A percentile compares a stretch with the other conserved stretches of the same genome.
phyloP scores from a whole-genome alignment of 352 stramenopile species.

The Halophytophthora polymorphica region DNA sequence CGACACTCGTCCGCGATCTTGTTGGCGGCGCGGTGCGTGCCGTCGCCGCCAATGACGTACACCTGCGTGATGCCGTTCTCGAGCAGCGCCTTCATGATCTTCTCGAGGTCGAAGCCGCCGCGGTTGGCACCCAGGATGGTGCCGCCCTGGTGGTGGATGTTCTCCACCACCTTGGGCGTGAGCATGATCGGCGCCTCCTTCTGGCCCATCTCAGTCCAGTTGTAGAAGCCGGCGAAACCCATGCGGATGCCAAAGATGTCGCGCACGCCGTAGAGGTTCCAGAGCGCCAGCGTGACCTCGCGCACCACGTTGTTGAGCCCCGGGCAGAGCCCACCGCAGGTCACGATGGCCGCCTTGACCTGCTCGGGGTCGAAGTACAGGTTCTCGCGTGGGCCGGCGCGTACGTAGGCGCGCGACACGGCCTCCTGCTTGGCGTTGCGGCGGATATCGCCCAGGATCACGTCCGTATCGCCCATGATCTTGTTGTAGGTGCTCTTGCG shows the following conservation, averaged over 20 bases:
- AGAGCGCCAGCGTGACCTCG: slow-evolving; percentile 94
- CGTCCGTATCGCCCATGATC: slow-evolving; percentile 79
- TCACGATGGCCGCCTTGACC: slow-evolving; percentile 91
- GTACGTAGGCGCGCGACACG: slow-evolving; percentile 74
- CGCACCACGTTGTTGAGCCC: slow-evolving; percentile 99
- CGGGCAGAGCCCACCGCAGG: slow-evolving; percentile 93
- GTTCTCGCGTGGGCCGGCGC: slow-evolving; percentile 59
- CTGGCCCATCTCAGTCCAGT: slow-evolving; percentile 76
- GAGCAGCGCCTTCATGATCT: slow-evolving; percentile 94
- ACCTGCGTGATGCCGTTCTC: slow-evolving; percentile 91
- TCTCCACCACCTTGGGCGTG: slow-evolving; percentile 62
- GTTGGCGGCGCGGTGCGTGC: slow-evolving; percentile 96
- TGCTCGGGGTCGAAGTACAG: slow-evolving; percentile 77
- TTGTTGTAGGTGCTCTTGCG: slow-evolving; percentile 86
- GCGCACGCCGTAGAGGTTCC: slow-evolving; percentile 82
- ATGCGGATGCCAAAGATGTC: slow-evolving; percentile 83
- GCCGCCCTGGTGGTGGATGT: slow-evolving; percentile 89
- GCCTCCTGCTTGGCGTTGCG: slow-evolving; percentile 62
- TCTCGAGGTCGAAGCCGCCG: slow-evolving; percentile 96
- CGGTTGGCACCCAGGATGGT: slow-evolving; percentile 94
- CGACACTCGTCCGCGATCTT: slow-evolving; percentile 81
- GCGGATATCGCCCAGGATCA: slow-evolving; percentile 82
- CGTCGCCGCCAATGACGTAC: slow-evolving; percentile 98
- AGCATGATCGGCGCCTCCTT: slow-evolving; percentile 80
- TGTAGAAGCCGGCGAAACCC: slow-evolving; percentile 80